A percentile compares a stretch with the other conserved stretches of the same genome.
Conservation (phyloP, 179 eudicot genomes). For the Corrigiola litoralis region DNA sequence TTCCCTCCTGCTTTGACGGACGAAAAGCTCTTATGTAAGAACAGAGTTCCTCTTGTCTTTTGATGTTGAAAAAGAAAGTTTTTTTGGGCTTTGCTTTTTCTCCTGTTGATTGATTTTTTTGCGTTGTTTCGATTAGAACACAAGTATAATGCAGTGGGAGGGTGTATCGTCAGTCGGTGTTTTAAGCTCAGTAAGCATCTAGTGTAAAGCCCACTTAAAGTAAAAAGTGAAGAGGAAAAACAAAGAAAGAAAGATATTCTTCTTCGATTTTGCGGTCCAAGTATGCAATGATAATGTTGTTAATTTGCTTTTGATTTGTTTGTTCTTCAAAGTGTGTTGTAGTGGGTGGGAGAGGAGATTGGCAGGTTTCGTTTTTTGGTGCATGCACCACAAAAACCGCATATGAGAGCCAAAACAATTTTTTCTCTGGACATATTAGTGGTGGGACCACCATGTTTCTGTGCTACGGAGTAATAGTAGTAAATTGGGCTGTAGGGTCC, state of each 20-base stretch:
- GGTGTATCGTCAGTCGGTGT: not conserved
- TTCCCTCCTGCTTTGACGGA: not conserved
- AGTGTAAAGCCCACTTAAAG: conserved; percentile 7
- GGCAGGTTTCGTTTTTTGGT: not conserved
- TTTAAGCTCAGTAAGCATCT: conserved; percentile 6
- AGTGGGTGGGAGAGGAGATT: not conserved
- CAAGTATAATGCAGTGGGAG: not conserved
- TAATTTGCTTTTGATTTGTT: not conserved
- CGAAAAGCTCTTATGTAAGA: conserved; percentile 2
- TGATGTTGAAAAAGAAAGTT: not conserved
- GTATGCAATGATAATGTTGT: conserved; percentile 23
- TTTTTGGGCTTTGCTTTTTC: not conserved
- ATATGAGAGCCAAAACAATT: conserved; percentile 22
- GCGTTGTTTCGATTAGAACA: not conserved
- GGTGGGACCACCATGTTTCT: not conserved
- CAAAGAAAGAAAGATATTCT: not conserved
- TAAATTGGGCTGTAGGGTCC: conserved; percentile 7
- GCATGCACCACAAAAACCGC: conserved; percentile 17
- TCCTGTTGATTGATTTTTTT: not conserved
- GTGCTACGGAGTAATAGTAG: not conserved
- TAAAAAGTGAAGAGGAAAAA: not conserved
- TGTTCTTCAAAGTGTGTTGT: not conserved
- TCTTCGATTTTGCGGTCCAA: not conserved
- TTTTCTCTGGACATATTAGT: conserved; percentile 8
- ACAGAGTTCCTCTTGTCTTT: not conserved